phyloP scores from a whole-genome alignment of 805 yeast genomes.

The Candida michaelii region DNA sequence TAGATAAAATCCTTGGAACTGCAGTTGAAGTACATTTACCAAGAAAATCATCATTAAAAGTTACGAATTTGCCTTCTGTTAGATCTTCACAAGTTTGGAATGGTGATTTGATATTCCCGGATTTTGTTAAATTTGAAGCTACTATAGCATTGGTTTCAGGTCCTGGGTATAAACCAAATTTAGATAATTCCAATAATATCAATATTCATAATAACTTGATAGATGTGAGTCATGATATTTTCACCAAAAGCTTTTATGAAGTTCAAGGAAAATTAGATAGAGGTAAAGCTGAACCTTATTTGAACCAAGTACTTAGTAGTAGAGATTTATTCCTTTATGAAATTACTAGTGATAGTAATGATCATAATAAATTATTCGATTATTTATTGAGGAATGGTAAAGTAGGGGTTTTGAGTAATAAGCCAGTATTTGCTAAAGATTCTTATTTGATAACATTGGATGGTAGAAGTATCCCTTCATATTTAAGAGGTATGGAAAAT shows the following conservation, averaged over 20 bases:
- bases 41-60: slow-evolving; percentile 16
- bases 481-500: slow-evolving; percentile 16
- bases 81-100: slow-evolving; percentile 36
- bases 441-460: slow-evolving; percentile 51
- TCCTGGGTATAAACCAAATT: slow-evolving; percentile 22
- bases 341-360: slow-evolving; percentile 28
- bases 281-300: slow-evolving; percentile 54
- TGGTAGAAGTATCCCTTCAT: slow-evolving; percentile 19
- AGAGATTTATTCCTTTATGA: slow-evolving; percentile 56
- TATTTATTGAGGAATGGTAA: slow-evolving; percentile 48
- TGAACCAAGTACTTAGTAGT: slow-evolving; percentile 45
- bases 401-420: slow-evolving; percentile 60
- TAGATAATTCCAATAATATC: slow-evolving; percentile 16
- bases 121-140: slow-evolving; percentile 45
- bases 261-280: slow-evolving; percentile 66
- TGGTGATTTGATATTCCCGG: slow-evolving; percentile 51
- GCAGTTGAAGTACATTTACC: neutral
- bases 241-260: slow-evolving; percentile 30
- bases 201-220: slow-evolving; percentile 24
- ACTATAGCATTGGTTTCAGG: slow-evolving; percentile 38
- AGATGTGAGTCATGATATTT: slow-evolving; percentile 29
- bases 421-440: slow-evolving; percentile 57
- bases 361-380: slow-evolving; percentile 32
- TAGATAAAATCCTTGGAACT: slow-evolving; percentile 30
- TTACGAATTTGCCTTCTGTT: neutral